These are phyloP conservation scores for Arthonia radiata DNA, from an alignment of 495 filamentous ascomycete species.

Conservation along the genomic window DNA sequence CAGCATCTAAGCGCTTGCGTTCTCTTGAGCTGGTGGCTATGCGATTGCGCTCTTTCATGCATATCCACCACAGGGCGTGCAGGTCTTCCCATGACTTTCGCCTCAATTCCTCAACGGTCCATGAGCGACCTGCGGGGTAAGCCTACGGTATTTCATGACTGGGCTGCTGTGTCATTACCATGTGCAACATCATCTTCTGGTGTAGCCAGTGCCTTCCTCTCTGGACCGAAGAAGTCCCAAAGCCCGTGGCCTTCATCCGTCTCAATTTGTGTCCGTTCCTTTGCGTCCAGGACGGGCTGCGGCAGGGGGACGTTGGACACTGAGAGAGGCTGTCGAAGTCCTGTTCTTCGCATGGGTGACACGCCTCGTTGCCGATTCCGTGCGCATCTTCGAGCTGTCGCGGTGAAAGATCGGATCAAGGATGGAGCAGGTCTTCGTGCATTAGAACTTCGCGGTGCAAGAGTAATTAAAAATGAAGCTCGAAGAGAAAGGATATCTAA, in stretches of 20 bases:
- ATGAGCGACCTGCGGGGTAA: slow-evolving; percentile 35
- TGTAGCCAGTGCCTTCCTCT: slow-evolving; percentile 33
- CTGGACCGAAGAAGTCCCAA: slow-evolving; percentile 69
- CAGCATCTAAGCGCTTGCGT: slow-evolving; percentile 32
- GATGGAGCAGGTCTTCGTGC: no score
- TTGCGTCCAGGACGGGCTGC: slow-evolving; percentile 33
- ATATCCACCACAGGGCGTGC: slow-evolving; percentile 84
- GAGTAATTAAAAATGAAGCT: no score
- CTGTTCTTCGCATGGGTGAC: slow-evolving; percentile 51
- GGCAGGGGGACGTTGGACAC: slow-evolving; percentile 50
- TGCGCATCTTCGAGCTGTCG: no score
- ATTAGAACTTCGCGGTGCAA: no score
- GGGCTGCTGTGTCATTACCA: slow-evolving; percentile 21
- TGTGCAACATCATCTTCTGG: slow-evolving; percentile 42
- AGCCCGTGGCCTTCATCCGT: slow-evolving; percentile 61
- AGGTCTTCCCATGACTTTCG: slow-evolving; percentile 83
- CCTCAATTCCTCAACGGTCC: slow-evolving; percentile 72
- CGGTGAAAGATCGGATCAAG: no score
- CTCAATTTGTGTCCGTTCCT: slow-evolving; percentile 22
- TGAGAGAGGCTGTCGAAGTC: slow-evolving; percentile 32
- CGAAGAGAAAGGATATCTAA: no score
- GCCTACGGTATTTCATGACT: background rate
- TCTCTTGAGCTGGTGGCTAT: slow-evolving; percentile 54
- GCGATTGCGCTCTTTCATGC: slow-evolving; percentile 74
- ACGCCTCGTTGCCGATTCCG: slow-evolving; percentile 56